Conservation (phyloP, 345 rosid species). For the Anastatica hierochuntica region DNA sequence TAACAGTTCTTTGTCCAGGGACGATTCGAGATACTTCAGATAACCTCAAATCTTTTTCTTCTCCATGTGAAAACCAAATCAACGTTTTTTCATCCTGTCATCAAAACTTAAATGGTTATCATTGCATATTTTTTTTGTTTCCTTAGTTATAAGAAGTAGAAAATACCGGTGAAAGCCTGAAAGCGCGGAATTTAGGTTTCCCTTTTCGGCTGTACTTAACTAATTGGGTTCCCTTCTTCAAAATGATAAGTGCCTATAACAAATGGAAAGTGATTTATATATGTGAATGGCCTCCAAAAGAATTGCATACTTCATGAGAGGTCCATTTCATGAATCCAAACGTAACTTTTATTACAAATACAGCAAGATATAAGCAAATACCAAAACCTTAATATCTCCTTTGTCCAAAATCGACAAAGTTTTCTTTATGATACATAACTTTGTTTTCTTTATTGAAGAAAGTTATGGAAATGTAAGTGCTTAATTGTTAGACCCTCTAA, state of each 20-base stretch:
- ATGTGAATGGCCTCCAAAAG: too few relatives aligned
- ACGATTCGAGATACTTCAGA: conserved; percentile 52
- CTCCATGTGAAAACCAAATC: conserved; percentile 78
- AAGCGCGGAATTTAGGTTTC: conserved; percentile 82
- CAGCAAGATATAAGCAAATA: too few relatives aligned
- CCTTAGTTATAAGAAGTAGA: background rate
- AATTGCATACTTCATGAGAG: too few relatives aligned
- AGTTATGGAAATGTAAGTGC: too few relatives aligned
- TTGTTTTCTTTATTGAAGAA: too few relatives aligned
- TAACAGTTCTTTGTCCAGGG: conserved; percentile 96
- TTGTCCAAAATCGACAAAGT: too few relatives aligned
- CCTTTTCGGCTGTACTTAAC: conserved; percentile 91
- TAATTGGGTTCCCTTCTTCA: conserved; percentile 81
- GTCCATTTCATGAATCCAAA: too few relatives aligned
- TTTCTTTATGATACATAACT: too few relatives aligned
- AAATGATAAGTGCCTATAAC: conserved; percentile 62
- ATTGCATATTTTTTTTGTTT: too few relatives aligned
- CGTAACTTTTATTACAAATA: too few relatives aligned
- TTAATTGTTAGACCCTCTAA: too few relatives aligned
- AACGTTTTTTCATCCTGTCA: conserved; percentile 75
- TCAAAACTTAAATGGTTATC: background rate
- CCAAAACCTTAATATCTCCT: background rate
- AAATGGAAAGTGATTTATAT: too few relatives aligned
- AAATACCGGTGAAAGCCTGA: conserved; percentile 60
- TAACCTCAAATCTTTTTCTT: conserved; percentile 59